Conservation (phyloP, 805 yeast genomes). For the Wickerhamomyces chambardii region DNA sequence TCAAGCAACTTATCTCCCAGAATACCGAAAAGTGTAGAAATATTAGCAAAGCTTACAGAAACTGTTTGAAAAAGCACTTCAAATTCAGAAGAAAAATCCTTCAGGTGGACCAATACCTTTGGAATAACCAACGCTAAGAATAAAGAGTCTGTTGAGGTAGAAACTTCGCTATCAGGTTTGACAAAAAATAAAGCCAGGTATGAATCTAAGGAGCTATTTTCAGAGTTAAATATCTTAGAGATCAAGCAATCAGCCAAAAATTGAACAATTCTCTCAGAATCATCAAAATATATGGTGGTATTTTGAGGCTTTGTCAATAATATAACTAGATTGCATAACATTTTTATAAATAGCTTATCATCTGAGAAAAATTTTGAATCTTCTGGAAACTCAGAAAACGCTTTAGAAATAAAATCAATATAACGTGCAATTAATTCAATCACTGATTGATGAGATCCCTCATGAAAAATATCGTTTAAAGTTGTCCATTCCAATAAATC, state of each 20-base stretch:
- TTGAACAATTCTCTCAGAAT: slow-evolving; percentile 21
- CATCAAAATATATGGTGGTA: slow-evolving; percentile 17
- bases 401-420: slow-evolving; percentile 10
- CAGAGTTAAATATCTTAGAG: slow-evolving; percentile 17
- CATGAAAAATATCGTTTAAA: slow-evolving; percentile 21
- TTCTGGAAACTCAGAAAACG: slow-evolving; percentile 19
- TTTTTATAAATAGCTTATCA: slow-evolving; percentile 12
- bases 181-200: slow-evolving; percentile 9
- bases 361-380: slow-evolving; percentile 22
- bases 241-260: slow-evolving; percentile 28
- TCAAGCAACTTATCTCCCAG: slow-evolving; percentile 12
- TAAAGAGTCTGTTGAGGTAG: slow-evolving; percentile 8
- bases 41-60: slow-evolving; percentile 10
- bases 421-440: slow-evolving; percentile 19
- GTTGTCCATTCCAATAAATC: slow-evolving; percentile 27
- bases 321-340: slow-evolving; percentile 19
- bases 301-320: slow-evolving; percentile 23
- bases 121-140: slow-evolving; percentile 19
- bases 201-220: slow-evolving; percentile 10
- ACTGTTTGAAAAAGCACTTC: slow-evolving; percentile 8
- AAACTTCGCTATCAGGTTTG: slow-evolving; percentile 5
- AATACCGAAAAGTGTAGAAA: slow-evolving; percentile 11
- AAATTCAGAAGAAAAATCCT: slow-evolving; percentile 18
- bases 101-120: slow-evolving; percentile 18
- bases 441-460: slow-evolving; percentile 25